Conservation (phyloP, 768 basidiomycete genomes). For the Lenzites betulinus region DNA sequence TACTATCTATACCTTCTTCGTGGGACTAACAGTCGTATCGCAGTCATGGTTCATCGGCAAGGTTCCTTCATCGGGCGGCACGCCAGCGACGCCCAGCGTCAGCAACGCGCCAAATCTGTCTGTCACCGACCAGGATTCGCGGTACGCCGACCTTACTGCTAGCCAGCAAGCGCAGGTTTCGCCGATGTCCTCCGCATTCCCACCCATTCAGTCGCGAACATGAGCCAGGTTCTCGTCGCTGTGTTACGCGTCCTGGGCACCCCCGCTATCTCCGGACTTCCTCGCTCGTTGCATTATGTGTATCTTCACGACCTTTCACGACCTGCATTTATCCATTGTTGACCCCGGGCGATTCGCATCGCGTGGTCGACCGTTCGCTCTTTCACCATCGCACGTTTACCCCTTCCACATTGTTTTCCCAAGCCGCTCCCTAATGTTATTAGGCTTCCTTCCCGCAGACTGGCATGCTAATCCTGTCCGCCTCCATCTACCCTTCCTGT, state of each 20-base stretch:
- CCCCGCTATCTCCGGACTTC: background rate
- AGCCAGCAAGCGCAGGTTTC: slow-evolving; percentile 55
- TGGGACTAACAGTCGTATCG: slow-evolving; percentile 13
- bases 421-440: slow-evolving; percentile 6
- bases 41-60: slow-evolving; percentile 97
- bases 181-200: slow-evolving; percentile 86
- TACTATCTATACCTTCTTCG: slow-evolving; percentile 1
- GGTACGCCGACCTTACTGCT: slow-evolving; percentile 40
- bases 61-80: slow-evolving; percentile 49
- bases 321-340: slow-evolving; percentile 4
- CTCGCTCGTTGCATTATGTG: background rate
- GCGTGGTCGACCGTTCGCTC: background rate
- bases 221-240: slow-evolving; percentile 11
- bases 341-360: background rate
- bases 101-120: slow-evolving; percentile 28
- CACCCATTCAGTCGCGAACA: slow-evolving; percentile 38
- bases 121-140: slow-evolving; percentile 23
- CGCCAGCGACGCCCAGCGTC: slow-evolving; percentile 48
- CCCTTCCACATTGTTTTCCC: background rate
- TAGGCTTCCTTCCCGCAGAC: background rate
- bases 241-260: too few species aligned
- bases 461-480: slow-evolving; percentile 8
- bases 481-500: background rate
- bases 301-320: slow-evolving; percentile 14
- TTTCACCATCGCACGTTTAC: background rate